Percentiles rank a stretch among this genome's conserved stretches.
Evolutionary conservation across 768 basidiomycete species (phyloP).

Genomic region (Termitomyces sp.): DNA sequence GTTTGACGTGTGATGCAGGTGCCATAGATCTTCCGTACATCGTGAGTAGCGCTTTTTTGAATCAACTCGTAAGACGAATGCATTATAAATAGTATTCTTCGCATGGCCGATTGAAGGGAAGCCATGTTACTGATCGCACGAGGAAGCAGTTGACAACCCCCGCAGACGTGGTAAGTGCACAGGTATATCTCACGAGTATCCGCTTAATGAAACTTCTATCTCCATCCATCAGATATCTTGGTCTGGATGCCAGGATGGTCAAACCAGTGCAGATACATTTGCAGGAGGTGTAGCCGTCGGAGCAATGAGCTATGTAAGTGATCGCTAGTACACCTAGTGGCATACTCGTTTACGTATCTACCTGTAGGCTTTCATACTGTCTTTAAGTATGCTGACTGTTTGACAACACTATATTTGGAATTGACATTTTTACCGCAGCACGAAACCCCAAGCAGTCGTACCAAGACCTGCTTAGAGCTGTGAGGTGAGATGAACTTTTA

Average conservation of each 20-base stretch:
- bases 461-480: slow-evolving; percentile 49
- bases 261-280: slow-evolving; percentile 71
- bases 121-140: slow-evolving; percentile 27
- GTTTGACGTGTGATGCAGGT: background rate
- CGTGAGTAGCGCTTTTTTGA: slow-evolving; percentile 20
- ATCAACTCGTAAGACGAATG: background rate
- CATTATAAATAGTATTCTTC: slow-evolving; percentile 45
- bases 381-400: slow-evolving; percentile 32
- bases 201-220: background rate
- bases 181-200: background rate
- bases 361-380: slow-evolving; percentile 53
- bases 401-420: background rate
- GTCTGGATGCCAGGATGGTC: slow-evolving; percentile 64
- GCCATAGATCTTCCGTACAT: slow-evolving; percentile 41
- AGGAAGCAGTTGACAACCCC: slow-evolving; percentile 42
- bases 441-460: slow-evolving; percentile 58
- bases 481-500: slow-evolving; percentile 37
- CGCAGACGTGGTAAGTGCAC: slow-evolving; percentile 58
- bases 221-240: slow-evolving; percentile 60
- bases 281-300: slow-evolving; percentile 61
- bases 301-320: slow-evolving; percentile 71
- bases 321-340: background rate
- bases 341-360: background rate
- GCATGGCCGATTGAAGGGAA: slow-evolving; percentile 47
- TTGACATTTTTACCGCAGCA: slow-evolving; percentile 18